Percentiles rank a stretch among this genome's conserved stretches.
Conservation (phyloP, 768 basidiomycete species). For the Tylopilus balloui region DNA sequence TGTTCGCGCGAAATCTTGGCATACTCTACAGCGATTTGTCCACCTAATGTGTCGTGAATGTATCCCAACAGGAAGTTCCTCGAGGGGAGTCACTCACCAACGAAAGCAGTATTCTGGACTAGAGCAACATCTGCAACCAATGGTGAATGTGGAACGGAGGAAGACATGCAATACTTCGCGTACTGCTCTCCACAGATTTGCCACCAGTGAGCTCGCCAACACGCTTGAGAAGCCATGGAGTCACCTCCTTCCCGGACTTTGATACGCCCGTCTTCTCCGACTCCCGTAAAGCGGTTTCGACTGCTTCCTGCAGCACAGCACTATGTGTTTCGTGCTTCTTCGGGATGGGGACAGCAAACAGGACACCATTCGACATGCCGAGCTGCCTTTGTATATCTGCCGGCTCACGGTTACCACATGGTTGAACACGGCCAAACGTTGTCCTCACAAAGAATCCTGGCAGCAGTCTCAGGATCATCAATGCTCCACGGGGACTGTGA, state of each 20-base stretch:
- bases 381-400: slow-evolving; percentile 69
- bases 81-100: slow-evolving; percentile 50
- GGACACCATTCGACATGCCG: slow-evolving; percentile 66
- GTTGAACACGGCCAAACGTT: not conserved
- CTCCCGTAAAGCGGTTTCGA: slow-evolving; percentile 82
- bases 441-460: slow-evolving; percentile 67
- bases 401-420: not conserved
- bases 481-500: slow-evolving; percentile 76
- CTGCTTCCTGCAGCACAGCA: slow-evolving; percentile 62
- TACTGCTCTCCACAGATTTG: slow-evolving; percentile 66
- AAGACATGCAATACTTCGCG: slow-evolving; percentile 23
- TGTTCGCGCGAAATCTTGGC: slow-evolving; percentile 42
- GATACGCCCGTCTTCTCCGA: slow-evolving; percentile 77
- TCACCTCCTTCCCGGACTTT: slow-evolving; percentile 82
- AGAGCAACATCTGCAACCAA: slow-evolving; percentile 69
- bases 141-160: slow-evolving; percentile 1
- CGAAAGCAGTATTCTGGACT: slow-evolving; percentile 79
- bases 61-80: not conserved
- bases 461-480: slow-evolving; percentile 59
- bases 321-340: slow-evolving; percentile 66
- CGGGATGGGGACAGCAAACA: slow-evolving; percentile 91
- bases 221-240: slow-evolving; percentile 88
- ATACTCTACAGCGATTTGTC: slow-evolving; percentile 75
- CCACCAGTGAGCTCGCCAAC: slow-evolving; percentile 79
- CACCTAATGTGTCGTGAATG: slow-evolving; percentile 43